Base-by-base conservation (phyloP, 768 basidiomycete species). In the Coprinellus aureogranulatus region DNA sequence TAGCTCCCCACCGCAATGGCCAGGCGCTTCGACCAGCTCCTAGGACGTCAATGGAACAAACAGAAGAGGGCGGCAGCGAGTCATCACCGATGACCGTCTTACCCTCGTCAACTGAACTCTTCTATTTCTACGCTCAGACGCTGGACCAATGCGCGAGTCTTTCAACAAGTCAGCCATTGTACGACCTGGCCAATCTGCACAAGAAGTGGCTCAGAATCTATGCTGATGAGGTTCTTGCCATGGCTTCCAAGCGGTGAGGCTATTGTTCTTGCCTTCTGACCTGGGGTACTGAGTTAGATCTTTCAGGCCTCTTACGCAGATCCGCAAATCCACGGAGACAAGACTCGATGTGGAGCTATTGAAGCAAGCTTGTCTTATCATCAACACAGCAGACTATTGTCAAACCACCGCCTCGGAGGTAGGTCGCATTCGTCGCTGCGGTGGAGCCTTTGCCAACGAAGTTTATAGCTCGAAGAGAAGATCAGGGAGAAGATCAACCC, bases 311-410 rank as follows among this genome's bases (percentile, higher is more conserved):
- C 58, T 65, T 6, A 66, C 64, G 62, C 77, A 67, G 59, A 72
- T 76, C 46, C 85, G 94, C 1, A 83, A 82, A 64, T 98, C 95
- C 1, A 77, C 77, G 20, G 96, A 99, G 49, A 83, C 84, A 4
- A 83, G 89, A n/a, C 81, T 86, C 30, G 94, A 97, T 67, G 60
- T 81, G 8, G 77, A 78, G 3, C 88, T 94, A 58, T 70, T 98
- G 30, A 86, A 84, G 64, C 91, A 90, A 60, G 86, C 91, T 0
- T 94, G 92, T 67, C 75, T 93, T n/a, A 74, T 96, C 25, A 87
- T 99, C 67, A 98, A 99, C 66, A 99, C 97, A 0, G 96, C 95
- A 1, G 95, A 98, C 67, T 99, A 98, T 68, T 99, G 97, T 67
- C 90, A 94, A 61, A 85, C 84, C 1, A 99, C 96, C 2, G 92